Evolutionary conservation across 345 rosid genomes (phyloP).

Genomic region (Syzygium aromaticum): DNA sequence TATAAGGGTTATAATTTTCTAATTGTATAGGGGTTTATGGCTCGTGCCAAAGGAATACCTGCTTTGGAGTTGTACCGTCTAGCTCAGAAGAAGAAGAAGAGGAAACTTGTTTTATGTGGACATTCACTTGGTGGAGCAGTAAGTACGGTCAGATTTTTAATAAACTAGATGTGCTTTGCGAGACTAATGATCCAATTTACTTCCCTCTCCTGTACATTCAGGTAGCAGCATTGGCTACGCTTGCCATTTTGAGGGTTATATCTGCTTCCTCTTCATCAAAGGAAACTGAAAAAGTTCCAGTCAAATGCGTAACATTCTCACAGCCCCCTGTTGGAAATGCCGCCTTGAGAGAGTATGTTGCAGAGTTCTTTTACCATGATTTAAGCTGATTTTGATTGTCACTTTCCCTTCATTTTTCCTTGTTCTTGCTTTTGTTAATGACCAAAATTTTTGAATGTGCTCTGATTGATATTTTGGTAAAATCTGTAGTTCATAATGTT

Average conservation of each 20-base stretch:
- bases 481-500: neutral
- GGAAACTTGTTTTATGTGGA: constrained; percentile 91
- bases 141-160: constrained; percentile 18
- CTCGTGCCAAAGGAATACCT: constrained; percentile 98
- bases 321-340: constrained; percentile 98
- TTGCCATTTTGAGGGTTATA: constrained; percentile 89
- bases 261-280: constrained; percentile 69
- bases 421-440: neutral
- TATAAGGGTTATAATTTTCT: neutral
- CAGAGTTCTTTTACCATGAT: neutral
- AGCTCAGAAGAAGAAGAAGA: constrained; percentile 91
- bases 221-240: constrained; percentile 97
- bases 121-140: constrained; percentile 99
- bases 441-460: neutral
- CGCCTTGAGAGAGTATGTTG: constrained; percentile 83
- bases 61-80: constrained; percentile 91
- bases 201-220: constrained; percentile 8
- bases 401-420: neutral
- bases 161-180: neutral
- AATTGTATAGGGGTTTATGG: constrained; percentile 69
- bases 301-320: constrained; percentile 92
- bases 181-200: neutral
- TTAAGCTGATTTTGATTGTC: neutral
- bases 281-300: constrained; percentile 56
- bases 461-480: neutral